Percentiles rank a stretch among this genome's conserved stretches.
phyloP scores from a whole-genome alignment of 2,329 filamentous ascomycete species.

The Ophiocordyceps camponoti-floridani region DNA sequence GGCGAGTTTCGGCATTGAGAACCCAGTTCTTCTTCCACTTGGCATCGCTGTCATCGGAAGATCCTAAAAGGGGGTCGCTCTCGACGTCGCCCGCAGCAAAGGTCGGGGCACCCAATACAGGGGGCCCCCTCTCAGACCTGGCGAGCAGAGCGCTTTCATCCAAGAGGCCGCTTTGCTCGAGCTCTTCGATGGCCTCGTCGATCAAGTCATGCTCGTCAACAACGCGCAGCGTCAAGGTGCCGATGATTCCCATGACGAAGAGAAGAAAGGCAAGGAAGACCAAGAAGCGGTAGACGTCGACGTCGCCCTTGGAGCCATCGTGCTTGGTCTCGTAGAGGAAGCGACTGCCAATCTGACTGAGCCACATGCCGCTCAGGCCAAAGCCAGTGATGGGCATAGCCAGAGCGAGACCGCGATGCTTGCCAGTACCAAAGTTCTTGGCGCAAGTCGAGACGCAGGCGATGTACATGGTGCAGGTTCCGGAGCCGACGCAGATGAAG shows the following conservation, averaged over 20 bases:
- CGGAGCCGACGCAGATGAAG: slow-evolving; percentile 68
- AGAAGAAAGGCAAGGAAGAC: slow-evolving; percentile 65
- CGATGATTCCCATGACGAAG: slow-evolving; percentile 50
- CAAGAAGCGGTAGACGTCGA: slow-evolving; percentile 75
- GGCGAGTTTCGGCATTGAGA: slow-evolving; percentile 74
- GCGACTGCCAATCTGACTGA: slow-evolving; percentile 71
- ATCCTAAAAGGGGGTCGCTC: slow-evolving; percentile 20
- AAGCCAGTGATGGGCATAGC: slow-evolving; percentile 85
- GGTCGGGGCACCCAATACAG: slow-evolving; percentile 40
- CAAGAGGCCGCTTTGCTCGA: slow-evolving; percentile 76
- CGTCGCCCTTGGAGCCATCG: slow-evolving; percentile 43
- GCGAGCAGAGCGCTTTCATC: slow-evolving; percentile 58
- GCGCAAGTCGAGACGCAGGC: slow-evolving; percentile 85
- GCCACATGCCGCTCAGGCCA: slow-evolving; percentile 88
- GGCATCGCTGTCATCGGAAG: slow-evolving; percentile 26
- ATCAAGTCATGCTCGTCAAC: slow-evolving; percentile 78
- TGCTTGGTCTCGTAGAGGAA: slow-evolving; percentile 52
- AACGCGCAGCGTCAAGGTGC: slow-evolving; percentile 56
- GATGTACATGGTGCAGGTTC: slow-evolving; percentile 78
- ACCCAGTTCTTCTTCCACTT: slow-evolving; percentile 72
- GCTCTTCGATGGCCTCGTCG: slow-evolving; percentile 72
- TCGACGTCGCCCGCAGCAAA: slow-evolving; percentile 26
- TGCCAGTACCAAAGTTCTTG: slow-evolving; percentile 90
- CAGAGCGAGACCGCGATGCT: slow-evolving; percentile 73
- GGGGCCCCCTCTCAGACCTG: slow-evolving; percentile 28